These are phyloP conservation scores for Fusarium stilboides DNA, from an alignment of 2,329 filamentous ascomycete species.

Conservation along the genomic window DNA sequence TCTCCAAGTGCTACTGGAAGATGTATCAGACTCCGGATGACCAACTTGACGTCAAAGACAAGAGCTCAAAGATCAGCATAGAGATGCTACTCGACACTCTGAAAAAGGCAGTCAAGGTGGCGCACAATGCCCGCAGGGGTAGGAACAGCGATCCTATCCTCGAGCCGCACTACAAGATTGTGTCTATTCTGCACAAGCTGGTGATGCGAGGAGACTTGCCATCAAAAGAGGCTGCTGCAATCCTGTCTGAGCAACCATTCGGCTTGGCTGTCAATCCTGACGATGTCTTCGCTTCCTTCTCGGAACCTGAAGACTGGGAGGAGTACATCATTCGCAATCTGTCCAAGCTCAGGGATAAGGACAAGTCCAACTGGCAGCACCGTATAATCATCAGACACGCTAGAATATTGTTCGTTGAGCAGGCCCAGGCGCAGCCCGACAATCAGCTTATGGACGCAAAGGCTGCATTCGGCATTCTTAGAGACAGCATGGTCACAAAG, in stretches of 20 bases:
- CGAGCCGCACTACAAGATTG: conserved; percentile 93
- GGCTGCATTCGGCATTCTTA: conserved; percentile 84
- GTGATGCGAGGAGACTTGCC: conserved; percentile 69
- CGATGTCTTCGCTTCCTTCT: conserved; percentile 55
- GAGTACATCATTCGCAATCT: conserved; percentile 68
- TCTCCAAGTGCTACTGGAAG: conserved; percentile 75
- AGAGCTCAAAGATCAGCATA: conserved; percentile 51
- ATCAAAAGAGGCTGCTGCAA: conserved; percentile 64
- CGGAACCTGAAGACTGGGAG: conserved; percentile 71
- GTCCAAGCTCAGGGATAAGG: conserved; percentile 73
- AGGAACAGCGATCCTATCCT: conserved; percentile 82
- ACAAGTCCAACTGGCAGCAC: conserved; percentile 97
- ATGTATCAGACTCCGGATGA: conserved; percentile 69
- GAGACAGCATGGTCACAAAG: conserved; percentile 85
- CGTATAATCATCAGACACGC: conserved; percentile 86
- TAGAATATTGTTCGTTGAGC: conserved; percentile 67
- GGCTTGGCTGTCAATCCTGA: conserved; percentile 56
- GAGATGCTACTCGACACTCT: conserved; percentile 64
- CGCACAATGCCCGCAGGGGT: conserved; percentile 67
- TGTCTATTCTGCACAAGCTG: conserved; percentile 86
- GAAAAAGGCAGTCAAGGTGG: conserved; percentile 66
- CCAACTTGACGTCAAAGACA: conserved; percentile 62
- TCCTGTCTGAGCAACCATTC: conserved; percentile 71
- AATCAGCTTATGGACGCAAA: conserved; percentile 76
- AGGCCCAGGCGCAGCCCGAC: conserved; percentile 56